phyloP scores from a whole-genome alignment of 2,329 filamentous ascomycete species.

The Pyricularia pennisetigena region DNA sequence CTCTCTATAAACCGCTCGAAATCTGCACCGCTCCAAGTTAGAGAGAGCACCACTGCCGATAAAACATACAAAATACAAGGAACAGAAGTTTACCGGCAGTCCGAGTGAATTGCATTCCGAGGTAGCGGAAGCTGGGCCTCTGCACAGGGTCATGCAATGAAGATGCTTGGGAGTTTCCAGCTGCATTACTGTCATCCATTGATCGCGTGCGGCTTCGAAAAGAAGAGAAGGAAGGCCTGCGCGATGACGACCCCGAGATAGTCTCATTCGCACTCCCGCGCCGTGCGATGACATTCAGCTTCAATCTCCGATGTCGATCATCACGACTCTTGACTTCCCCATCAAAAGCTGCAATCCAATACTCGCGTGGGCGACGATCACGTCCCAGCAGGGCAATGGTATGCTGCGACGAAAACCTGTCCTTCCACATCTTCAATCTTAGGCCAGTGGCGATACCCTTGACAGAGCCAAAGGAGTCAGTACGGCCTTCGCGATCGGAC shows the following conservation, averaged over 20 bases:
- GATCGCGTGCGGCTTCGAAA: conserved; percentile 29
- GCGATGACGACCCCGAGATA: conserved; percentile 11
- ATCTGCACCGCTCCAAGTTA: conserved; percentile 18
- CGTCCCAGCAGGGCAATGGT: conserved; percentile 38
- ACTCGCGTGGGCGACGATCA: conserved; percentile 36
- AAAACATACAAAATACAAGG: background rate
- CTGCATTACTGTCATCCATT: conserved; percentile 50
- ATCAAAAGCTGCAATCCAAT: conserved; percentile 36
- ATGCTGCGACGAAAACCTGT: conserved; percentile 35
- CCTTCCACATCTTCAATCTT: conserved; percentile 41
- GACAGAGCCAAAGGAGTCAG: conserved; percentile 38
- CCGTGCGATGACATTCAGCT: conserved; percentile 25
- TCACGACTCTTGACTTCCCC: conserved; percentile 34
- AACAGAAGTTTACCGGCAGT: conserved; percentile 27
- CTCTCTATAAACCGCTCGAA: conserved; percentile 35
- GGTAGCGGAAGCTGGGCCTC: conserved; percentile 33
- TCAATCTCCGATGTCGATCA: conserved; percentile 33
- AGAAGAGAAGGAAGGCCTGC: conserved; percentile 32
- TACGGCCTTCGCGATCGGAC: conserved; percentile 38
- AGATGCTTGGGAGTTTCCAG: conserved; percentile 54
- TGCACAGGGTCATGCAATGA: conserved; percentile 7
- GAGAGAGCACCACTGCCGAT: background rate
- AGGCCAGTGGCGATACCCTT: conserved; percentile 41
- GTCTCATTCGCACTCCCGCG: conserved; percentile 30
- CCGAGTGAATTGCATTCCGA: conserved; percentile 39